Evolutionary conservation across 805 yeast genomes (phyloP), one percentile per base, ranked within the genome.

Genomic region (Debaryomyces maramus): DNA sequence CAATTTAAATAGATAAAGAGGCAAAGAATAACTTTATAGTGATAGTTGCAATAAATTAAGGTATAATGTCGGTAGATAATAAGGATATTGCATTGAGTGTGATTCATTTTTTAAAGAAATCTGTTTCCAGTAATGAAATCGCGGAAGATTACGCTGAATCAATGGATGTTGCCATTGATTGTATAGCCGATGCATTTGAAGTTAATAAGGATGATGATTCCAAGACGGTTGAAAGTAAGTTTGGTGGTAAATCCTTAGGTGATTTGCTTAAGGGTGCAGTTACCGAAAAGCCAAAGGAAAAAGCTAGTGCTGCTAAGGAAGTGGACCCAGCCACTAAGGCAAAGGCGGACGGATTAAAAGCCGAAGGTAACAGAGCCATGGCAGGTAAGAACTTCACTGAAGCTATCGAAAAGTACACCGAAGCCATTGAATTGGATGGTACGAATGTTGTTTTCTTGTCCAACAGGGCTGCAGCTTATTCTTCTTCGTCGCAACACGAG

Each of bases 401-500:
- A 27, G 98, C 99, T 4, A 74, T 88, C 38, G 77, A 73, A 17
- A 80, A 83, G 50, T 93, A 93, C 65, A 77, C 95, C 6, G 80
- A 78, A 39, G 98, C 98, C 8, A 78, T 93, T 51, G 78, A 66
- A 17, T 64, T 83, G 45, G 73, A 81, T 48, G 80, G 89, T 40
- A 62, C 73, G 13, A 89, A 88, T 60, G 89, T 90, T 13, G 87
- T 93, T 15, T 93, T 83, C 64, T 79, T 77, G 46, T 89, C 98
- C 24, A 93, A 93, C 69, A 81, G 99, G 58, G 98, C 99, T 10
- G 99, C 99, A 31, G 98, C 98, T 3, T 81, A 86, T 65, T 85
- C 96, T 8, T 87, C 96, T 5, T 55, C 77, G 21, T 76, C 80
- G 47, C 71, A 88, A 45, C 90, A 86, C 58, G 84, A 79, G 11